phyloP scores from a whole-genome alignment of 495 filamentous ascomycete genomes.

The Xylaria acuta region DNA sequence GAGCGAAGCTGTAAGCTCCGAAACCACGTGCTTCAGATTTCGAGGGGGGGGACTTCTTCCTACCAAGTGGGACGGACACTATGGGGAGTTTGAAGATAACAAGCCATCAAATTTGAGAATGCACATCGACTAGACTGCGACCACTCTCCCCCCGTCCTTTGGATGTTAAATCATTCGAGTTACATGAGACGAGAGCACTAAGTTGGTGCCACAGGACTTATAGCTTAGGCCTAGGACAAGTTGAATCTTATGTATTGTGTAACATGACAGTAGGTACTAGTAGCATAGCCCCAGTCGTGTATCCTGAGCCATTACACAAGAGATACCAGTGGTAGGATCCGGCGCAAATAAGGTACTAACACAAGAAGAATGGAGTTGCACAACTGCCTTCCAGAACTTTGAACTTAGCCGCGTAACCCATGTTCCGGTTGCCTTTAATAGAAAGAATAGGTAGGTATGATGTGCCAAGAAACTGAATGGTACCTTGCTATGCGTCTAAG shows the following conservation, averaged over 20 bases:
- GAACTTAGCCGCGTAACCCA: neutral
- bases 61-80: neutral
- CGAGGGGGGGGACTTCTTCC: neutral
- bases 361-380: neutral
- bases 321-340: neutral
- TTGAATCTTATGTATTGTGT: neutral
- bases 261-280: neutral
- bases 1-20: constrained; percentile 62
- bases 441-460: neutral
- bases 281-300: neutral
- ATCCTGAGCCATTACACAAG: neutral
- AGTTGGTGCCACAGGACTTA: neutral
- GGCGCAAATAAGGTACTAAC: neutral
- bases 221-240: neutral
- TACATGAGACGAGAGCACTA: neutral
- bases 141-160: neutral
- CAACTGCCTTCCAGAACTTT: neutral
- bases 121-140: too few relatives aligned
- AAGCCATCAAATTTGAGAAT: neutral
- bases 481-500: neutral
- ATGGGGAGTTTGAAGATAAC: neutral
- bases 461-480: neutral
- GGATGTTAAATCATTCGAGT: neutral
- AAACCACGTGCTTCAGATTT: neutral
- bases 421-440: neutral